Percentiles rank a stretch among this genome's conserved stretches.
Conservation (phyloP, 176 grass and related monocot genomes). For the Carex littledalei region DNA sequence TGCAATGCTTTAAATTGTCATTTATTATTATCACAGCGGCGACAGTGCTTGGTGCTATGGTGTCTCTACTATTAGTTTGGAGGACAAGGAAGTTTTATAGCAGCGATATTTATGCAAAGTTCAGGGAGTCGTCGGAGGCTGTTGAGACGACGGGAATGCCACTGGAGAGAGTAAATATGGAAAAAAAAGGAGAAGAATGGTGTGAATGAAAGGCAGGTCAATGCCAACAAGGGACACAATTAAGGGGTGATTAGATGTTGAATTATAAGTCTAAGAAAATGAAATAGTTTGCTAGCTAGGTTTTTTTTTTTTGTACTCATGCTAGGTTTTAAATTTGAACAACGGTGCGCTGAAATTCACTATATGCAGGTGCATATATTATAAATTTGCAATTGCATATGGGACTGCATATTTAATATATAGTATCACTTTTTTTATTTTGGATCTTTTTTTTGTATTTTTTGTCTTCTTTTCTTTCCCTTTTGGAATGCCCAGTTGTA, state of each 20-base stretch:
- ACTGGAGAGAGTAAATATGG: slow-evolving; percentile 10
- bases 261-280: not conserved
- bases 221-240: slow-evolving; percentile 3
- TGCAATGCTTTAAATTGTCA: slow-evolving; percentile 45
- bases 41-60: slow-evolving; percentile 35
- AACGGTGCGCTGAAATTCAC: not conserved
- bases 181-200: not conserved
- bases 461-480: not conserved
- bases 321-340: not conserved
- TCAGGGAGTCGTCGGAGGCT: slow-evolving; percentile 22
- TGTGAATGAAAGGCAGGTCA: not conserved
- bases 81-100: slow-evolving; percentile 59
- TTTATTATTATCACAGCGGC: slow-evolving; percentile 60
- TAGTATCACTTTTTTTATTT: not conserved
- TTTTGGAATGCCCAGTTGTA: not conserved
- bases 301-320: too few relatives aligned
- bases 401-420: not conserved
- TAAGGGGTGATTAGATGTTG: not conserved
- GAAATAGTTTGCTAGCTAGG: not conserved
- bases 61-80: slow-evolving; percentile 67
- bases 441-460: not conserved
- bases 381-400: too few relatives aligned
- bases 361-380: not conserved
- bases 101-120: slow-evolving; percentile 67
- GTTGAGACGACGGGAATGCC: not conserved